Conservation (phyloP, 306 rosid genomes). For the Purshia tridentata region DNA sequence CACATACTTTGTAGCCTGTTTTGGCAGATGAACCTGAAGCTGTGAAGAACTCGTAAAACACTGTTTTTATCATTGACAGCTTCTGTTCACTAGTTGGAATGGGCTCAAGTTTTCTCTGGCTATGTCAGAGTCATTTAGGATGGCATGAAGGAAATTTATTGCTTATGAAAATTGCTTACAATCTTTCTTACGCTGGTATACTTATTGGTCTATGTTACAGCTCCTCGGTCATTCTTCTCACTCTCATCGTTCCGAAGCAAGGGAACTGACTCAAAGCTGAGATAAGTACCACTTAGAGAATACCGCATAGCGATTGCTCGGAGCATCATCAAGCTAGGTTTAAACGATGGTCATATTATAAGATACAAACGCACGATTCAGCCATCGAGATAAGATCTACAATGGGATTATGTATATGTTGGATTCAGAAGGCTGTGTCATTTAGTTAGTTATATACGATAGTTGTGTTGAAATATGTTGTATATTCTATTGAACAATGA, state of each 20-base stretch:
- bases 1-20: neutral
- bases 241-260: conserved; percentile 95
- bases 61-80: conserved; percentile 1
- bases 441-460: conserved; percentile 56
- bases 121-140: conserved; percentile 18
- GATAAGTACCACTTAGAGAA: conserved; percentile 44
- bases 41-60: conserved; percentile 5
- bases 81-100: conserved; percentile 13
- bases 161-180: neutral
- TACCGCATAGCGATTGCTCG: conserved; percentile 30
- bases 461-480: conserved; percentile 66
- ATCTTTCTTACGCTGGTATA: conserved; percentile 25
- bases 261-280: conserved; percentile 82
- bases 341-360: conserved; percentile 41
- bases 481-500: conserved; percentile 51
- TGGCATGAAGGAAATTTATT: conserved; percentile 3
- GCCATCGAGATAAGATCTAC: conserved; percentile 45
- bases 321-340: conserved; percentile 49
- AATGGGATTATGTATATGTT: conserved; percentile 61
- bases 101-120: neutral
- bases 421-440: conserved; percentile 53
- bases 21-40: conserved; percentile 19
- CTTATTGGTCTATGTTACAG: conserved; percentile 48
- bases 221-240: conserved; percentile 92
- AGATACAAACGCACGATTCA: conserved; percentile 51